Evolutionary conservation across 2,329 filamentous ascomycete genomes (phyloP).

Genomic region (Aspergillus sp.): DNA sequence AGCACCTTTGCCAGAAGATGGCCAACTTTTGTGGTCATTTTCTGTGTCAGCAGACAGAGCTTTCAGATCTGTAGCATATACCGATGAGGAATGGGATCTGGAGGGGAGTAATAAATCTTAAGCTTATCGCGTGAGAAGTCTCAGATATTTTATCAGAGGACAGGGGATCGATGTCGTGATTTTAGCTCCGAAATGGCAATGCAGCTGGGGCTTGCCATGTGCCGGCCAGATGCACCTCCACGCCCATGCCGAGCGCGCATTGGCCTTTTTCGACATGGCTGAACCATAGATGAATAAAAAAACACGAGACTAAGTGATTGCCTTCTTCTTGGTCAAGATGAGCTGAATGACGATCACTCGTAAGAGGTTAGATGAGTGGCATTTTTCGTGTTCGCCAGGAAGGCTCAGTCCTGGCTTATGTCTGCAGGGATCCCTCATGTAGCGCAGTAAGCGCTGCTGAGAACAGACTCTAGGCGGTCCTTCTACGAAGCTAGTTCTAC

Average conservation of each 20-base stretch:
- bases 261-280: too few relatives aligned
- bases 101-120: neutral
- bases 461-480: too few relatives aligned
- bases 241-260: neutral
- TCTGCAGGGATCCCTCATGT: too few relatives aligned
- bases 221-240: neutral
- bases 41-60: neutral
- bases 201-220: neutral
- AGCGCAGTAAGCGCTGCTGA: too few relatives aligned
- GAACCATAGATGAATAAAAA: too few relatives aligned
- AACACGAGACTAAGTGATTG: too few relatives aligned
- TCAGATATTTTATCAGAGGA: neutral
- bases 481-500: too few relatives aligned
- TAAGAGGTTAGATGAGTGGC: too few relatives aligned
- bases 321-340: too few relatives aligned
- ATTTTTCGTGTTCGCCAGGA: too few relatives aligned
- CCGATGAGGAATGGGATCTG: neutral
- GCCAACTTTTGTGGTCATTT: neutral
- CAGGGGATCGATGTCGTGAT: conserved; percentile 1
- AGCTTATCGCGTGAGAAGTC: neutral
- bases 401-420: too few relatives aligned
- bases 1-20: neutral
- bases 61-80: neutral
- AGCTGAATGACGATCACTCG: too few relatives aligned
- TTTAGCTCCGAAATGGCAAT: neutral